These are phyloP conservation scores for Hordeum vulgare DNA, from an alignment of 176 grass and related monocot species.

Conservation along the genomic window DNA sequence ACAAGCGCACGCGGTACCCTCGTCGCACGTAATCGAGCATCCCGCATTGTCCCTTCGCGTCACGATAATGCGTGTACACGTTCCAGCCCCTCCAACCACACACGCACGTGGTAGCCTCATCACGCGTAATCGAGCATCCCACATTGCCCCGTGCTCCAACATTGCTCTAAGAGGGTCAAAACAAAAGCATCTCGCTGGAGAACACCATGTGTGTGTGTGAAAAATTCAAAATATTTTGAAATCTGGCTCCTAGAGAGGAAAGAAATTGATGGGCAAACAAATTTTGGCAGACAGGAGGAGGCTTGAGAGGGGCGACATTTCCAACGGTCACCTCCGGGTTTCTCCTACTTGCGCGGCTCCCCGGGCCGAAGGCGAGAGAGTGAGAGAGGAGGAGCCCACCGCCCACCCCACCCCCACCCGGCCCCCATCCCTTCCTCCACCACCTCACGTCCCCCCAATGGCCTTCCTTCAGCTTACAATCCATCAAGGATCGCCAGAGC, in stretches of 20 bases:
- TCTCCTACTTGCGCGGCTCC: background rate
- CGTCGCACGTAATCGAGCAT: too few relatives aligned
- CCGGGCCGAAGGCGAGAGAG: background rate
- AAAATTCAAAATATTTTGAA: background rate
- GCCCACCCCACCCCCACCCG: background rate
- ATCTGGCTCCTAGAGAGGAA: background rate
- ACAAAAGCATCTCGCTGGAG: background rate
- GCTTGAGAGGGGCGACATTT: background rate
- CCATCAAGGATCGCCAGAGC: too few relatives aligned
- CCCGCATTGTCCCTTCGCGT: too few relatives aligned
- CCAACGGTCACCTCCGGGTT: constrained; percentile 5
- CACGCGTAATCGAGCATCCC: background rate
- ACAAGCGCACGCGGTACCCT: too few relatives aligned
- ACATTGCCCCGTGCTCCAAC: background rate
- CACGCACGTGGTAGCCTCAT: too few relatives aligned
- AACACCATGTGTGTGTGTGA: background rate
- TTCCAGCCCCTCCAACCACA: background rate
- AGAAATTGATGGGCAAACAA: background rate
- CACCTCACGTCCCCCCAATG: background rate
- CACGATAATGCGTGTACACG: too few relatives aligned
- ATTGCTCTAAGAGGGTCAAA: background rate
- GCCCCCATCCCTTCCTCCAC: background rate
- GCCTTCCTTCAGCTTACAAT: too few relatives aligned
- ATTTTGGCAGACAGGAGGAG: background rate
- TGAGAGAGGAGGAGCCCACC: constrained; percentile 9